A percentile compares a stretch with the other conserved stretches of the same genome.
phyloP scores from a whole-genome alignment of 768 basidiomycete species.

The Mrakia gelida region DNA sequence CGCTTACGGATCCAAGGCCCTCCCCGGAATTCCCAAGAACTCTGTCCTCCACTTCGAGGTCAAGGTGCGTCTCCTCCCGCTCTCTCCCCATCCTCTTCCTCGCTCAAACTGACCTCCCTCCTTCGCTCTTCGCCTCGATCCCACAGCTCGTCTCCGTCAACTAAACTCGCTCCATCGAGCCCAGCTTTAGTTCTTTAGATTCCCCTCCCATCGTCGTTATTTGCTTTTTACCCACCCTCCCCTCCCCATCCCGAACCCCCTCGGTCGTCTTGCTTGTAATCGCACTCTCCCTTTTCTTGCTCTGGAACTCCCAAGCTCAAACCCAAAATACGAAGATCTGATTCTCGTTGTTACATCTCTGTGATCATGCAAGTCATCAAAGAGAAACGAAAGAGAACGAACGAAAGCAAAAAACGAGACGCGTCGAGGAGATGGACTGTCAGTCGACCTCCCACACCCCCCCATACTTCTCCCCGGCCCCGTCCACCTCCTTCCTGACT shows the following conservation, averaged over 20 bases:
- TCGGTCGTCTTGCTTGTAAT: not conserved
- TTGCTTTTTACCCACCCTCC: not conserved
- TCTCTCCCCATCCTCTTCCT: not conserved
- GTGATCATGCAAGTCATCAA: not conserved
- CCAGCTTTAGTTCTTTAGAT: not conserved
- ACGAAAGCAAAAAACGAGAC: not conserved
- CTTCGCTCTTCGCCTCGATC: not conserved
- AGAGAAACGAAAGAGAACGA: not conserved
- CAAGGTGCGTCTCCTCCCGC: conserved; percentile 33
- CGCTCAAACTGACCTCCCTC: not conserved
- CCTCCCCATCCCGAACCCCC: too few species aligned
- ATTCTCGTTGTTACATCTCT: not conserved
- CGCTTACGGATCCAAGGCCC: conserved; percentile 51
- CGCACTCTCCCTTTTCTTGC: not conserved
- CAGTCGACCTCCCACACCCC: not conserved
- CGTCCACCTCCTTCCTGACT: not conserved
- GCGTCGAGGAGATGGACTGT: not conserved
- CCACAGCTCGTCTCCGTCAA: conserved; percentile 31
- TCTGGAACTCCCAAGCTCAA: not conserved
- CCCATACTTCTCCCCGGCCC: not conserved
- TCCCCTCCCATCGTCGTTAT: too few species aligned
- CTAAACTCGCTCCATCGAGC: conserved; percentile 16
- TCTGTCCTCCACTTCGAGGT: conserved; percentile 71
- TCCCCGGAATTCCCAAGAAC: conserved; percentile 43
- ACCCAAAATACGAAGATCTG: conserved; percentile 2